Evolutionary conservation across 1,139 yeast genomes (phyloP).

Genomic region (Trichomonascaceae sp.): DNA sequence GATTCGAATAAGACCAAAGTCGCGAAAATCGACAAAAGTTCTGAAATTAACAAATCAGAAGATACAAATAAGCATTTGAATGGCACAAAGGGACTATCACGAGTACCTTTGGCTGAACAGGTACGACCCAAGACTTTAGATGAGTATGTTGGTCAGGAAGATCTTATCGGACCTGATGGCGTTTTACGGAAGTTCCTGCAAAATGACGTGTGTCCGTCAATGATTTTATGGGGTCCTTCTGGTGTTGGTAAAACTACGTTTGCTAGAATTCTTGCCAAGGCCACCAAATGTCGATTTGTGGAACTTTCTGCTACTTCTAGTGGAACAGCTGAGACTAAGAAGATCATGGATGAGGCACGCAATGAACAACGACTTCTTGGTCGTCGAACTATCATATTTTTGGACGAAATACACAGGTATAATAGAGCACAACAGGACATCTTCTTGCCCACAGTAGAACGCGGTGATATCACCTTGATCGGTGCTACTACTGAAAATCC

Average conservation of each 20-base stretch:
- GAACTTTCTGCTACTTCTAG: constrained; percentile 86
- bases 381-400: constrained; percentile 67
- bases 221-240: constrained; percentile 93
- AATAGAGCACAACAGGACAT: constrained; percentile 88
- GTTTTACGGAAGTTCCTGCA: constrained; percentile 62
- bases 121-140: constrained; percentile 67
- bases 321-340: constrained; percentile 63
- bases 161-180: constrained; percentile 70
- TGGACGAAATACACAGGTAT: constrained; percentile 91
- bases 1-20: not conserved
- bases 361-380: constrained; percentile 62
- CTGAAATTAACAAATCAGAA: not conserved
- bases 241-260: constrained; percentile 91
- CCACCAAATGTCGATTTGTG: constrained; percentile 55
- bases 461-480: constrained; percentile 42
- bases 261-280: constrained; percentile 52
- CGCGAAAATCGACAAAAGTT: not conserved
- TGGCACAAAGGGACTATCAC: not conserved
- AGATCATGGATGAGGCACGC: constrained; percentile 65
- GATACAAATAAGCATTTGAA: not conserved
- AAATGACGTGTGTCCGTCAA: constrained; percentile 58
- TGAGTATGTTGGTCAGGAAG: constrained; percentile 84
- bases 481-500: constrained; percentile 99
- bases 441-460: constrained; percentile 42
- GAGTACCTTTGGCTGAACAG: constrained; percentile 71